Evolutionary conservation across 164 flowering plant species (phyloP), one percentile per base, ranked within the genome.

Genomic region (Dillenia turbinata): DNA sequence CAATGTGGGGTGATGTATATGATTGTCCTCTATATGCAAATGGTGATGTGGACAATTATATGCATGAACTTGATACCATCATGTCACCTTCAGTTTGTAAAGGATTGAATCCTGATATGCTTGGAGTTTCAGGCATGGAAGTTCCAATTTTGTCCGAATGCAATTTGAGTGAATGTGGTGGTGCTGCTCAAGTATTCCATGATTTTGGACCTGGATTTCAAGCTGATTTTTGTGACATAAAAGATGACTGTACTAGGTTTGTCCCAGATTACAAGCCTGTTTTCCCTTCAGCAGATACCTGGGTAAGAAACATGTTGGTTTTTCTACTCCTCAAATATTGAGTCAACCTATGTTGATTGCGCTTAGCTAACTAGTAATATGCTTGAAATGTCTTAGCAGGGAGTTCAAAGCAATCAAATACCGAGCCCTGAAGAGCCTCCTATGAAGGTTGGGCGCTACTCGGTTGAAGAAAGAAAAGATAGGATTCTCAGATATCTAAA

Each of bases 391-490:
- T 33, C 44, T n/a, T 9, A 65, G 12, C 56, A 87, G 85, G 83
- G 72, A 65, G 64, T 71, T 17, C 71, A 74, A 67, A 61, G 66
- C 6, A 74, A 66, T 24, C 64, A 73, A 60, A 52, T 50, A 2
- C 44, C 53, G 16, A 67, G 57, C 7, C 56, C 45, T 12, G 85
- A 76, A 47, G 82, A 78, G 2, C 44, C 72, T 10, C 64, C 49
- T 47, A 47, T 57, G 44, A 86, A 81, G 62, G 80, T 86, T 14
- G 81, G 81, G 2, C 65, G 80, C 47, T 91, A 89, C 63, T 72
- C 90, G 0, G 83, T 61, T 10, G 96, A 89, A 73, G 96, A 89
- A 71, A 85, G 90, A 76, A 91, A 80, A 62, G 81, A 81, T 13
- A 84, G 83, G 61, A 91, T 91, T 65, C 72, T 78, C 2, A 78